Percentiles rank a stretch among this genome's conserved stretches.
These are phyloP conservation scores for Daedaleopsis sinensis DNA, from an alignment of 768 basidiomycete species.

Conservation along the genomic window DNA sequence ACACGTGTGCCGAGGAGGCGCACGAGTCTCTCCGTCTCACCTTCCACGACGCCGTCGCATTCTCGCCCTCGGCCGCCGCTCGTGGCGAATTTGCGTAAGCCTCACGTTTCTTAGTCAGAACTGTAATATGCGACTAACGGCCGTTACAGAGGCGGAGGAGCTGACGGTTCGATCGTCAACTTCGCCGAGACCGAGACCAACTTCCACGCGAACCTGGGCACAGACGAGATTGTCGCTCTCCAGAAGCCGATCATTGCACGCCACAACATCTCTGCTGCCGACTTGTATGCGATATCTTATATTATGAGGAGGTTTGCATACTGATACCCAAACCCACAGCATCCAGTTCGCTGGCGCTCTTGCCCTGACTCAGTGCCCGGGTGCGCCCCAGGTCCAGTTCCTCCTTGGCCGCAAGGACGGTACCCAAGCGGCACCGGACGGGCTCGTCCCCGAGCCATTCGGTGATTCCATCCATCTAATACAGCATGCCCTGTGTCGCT, in stretches of 20 bases:
- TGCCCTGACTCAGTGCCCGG: constrained; percentile 39
- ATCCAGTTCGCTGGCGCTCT: constrained; percentile 40
- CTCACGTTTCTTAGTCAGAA: constrained; percentile 24
- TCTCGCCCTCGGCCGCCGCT: constrained; percentile 24
- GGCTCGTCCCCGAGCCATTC: constrained; percentile 24
- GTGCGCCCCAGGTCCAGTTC: constrained; percentile 39
- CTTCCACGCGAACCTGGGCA: constrained; percentile 47
- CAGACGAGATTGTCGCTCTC: constrained; percentile 42
- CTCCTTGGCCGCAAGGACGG: constrained; percentile 33
- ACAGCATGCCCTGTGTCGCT: neutral
- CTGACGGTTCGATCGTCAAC: constrained; percentile 51
- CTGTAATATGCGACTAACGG: too few relatives aligned
- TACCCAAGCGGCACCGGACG: constrained; percentile 18
- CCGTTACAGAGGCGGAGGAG: constrained; percentile 31
- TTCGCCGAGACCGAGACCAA: constrained; percentile 46
- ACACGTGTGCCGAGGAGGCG: constrained; percentile 32
- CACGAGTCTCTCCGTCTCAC: constrained; percentile 31
- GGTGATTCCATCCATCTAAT: neutral
- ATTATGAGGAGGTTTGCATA: too few relatives aligned
- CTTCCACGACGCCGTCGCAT: constrained; percentile 31
- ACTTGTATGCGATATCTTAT: constrained; percentile 40
- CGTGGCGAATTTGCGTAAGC: constrained; percentile 17
- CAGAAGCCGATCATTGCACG: constrained; percentile 38
- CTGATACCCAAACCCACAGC: constrained; percentile 14
- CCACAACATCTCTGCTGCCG: constrained; percentile 44